Percentiles rank a stretch among this genome's conserved stretches.
phyloP scores from a whole-genome alignment of 108 stramenopile genomes.

The Conticribra weissflogii region DNA sequence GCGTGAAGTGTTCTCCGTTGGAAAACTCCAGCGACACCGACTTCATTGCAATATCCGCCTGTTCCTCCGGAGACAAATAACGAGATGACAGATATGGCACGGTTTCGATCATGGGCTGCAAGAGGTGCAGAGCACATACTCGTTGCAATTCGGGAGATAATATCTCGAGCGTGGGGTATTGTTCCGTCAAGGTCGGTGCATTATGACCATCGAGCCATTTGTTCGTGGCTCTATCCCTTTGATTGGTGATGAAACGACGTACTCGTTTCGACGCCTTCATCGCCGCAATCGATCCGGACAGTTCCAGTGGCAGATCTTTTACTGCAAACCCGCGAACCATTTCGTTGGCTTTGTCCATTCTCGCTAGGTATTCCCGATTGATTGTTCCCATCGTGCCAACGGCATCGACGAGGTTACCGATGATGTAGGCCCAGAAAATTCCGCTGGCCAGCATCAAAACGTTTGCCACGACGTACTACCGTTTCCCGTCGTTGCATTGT shows the following conservation, averaged over 20 bases:
- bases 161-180: conserved; percentile 18
- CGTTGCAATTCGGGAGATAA: conserved; percentile 20
- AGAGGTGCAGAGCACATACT: conserved; percentile 20
- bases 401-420: conserved; percentile 44
- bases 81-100: conserved; percentile 36
- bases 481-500: neutral
- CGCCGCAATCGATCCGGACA: neutral
- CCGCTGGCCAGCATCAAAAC: conserved; percentile 43
- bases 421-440: conserved; percentile 53
- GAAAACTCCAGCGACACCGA: conserved; percentile 31
- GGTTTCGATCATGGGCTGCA: conserved; percentile 5
- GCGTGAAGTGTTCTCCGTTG: conserved; percentile 14
- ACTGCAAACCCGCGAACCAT: conserved; percentile 22
- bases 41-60: conserved; percentile 30
- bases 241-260: conserved; percentile 14
- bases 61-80: conserved; percentile 17
- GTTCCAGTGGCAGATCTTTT: neutral
- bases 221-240: conserved; percentile 11
- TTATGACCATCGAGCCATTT: conserved; percentile 1
- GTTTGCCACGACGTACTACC: conserved; percentile 28
- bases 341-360: conserved; percentile 28
- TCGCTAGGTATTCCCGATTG: conserved; percentile 8
- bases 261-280: conserved; percentile 14
- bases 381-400: conserved; percentile 14
- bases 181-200: conserved; percentile 17